Evolutionary conservation across 2,329 filamentous ascomycete genomes (phyloP).

Genomic region (Myriosclerotinia duriaeana): DNA sequence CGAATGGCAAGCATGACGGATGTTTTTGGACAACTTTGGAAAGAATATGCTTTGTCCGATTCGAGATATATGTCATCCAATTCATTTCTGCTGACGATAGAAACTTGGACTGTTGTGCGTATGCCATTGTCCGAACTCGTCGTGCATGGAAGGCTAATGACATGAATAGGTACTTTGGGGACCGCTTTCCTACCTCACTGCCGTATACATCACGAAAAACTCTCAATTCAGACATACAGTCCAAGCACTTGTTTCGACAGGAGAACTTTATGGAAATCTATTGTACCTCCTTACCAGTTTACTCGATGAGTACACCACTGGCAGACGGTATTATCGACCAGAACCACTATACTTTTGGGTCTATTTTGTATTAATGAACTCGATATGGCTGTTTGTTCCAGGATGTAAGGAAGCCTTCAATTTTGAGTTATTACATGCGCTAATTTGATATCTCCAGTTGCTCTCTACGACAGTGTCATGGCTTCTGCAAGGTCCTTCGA

Average conservation of each 20-base stretch:
- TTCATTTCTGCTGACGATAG: conserved; percentile 55
- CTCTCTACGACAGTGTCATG: conserved; percentile 34
- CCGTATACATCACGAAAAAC: conserved; percentile 47
- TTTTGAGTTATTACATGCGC: not conserved
- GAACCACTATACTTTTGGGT: conserved; percentile 63
- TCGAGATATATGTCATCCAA: conserved; percentile 55
- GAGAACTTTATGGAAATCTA: conserved; percentile 50
- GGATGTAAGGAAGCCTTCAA: conserved; percentile 44
- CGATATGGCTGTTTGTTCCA: conserved; percentile 60
- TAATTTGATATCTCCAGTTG: conserved; percentile 5
- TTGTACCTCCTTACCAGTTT: conserved; percentile 62
- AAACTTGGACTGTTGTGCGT: conserved; percentile 50
- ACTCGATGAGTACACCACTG: conserved; percentile 48
- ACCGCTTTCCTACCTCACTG: conserved; percentile 54
- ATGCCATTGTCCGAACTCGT: not conserved
- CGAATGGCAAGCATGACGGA: conserved; percentile 45
- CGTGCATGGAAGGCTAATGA: conserved; percentile 16
- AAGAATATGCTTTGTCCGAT: conserved; percentile 58
- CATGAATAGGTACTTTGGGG: conserved; percentile 53
- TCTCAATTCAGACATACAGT: conserved; percentile 52
- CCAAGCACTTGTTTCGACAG: conserved; percentile 45
- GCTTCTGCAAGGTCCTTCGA: conserved; percentile 34
- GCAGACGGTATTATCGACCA: conserved; percentile 55
- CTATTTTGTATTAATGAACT: conserved; percentile 62
- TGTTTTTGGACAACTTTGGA: conserved; percentile 56